Percentiles rank a stretch among this genome's conserved stretches.
Evolutionary conservation across 768 basidiomycete species (phyloP).

Genomic region (Myochromella boudieri): DNA sequence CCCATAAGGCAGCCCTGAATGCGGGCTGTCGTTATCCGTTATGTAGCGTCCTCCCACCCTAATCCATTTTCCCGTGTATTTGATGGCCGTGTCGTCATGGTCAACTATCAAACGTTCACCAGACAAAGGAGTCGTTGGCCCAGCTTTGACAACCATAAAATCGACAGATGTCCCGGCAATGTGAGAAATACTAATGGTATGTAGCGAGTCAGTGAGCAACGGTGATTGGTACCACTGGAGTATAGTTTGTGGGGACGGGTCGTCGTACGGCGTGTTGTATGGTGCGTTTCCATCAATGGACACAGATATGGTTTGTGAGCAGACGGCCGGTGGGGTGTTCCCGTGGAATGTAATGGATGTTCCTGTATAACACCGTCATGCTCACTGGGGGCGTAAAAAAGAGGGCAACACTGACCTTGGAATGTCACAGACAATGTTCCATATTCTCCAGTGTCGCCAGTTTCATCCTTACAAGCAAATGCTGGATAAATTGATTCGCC

Average conservation of each 20-base stretch:
- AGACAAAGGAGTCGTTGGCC: constrained; percentile 19
- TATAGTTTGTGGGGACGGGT: constrained; percentile 15
- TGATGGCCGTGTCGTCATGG: constrained; percentile 19
- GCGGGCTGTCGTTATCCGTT: constrained; percentile 6
- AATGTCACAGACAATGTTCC: constrained; percentile 9
- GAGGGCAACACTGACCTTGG: constrained; percentile 4
- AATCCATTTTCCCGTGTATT: constrained; percentile 20
- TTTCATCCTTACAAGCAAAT: no score
- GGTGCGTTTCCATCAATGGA: not conserved
- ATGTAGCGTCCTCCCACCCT: constrained; percentile 12
- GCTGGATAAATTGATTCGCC: not conserved
- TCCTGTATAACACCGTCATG: constrained; percentile 2
- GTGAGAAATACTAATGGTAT: constrained; percentile 18
- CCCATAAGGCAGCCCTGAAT: constrained; percentile 21
- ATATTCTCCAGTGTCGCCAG: constrained; percentile 9
- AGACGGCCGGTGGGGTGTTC: constrained; percentile 10
- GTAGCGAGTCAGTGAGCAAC: constrained; percentile 15
- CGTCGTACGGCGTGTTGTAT: constrained; percentile 12
- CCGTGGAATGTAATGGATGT: constrained; percentile 14
- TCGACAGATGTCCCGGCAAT: constrained; percentile 24
- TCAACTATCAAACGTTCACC: constrained; percentile 22
- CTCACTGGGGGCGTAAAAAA: not conserved
- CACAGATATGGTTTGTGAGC: not conserved
- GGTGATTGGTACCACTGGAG: constrained; percentile 27
- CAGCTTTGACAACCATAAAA: constrained; percentile 19